These are phyloP conservation scores for Flammula alnicola DNA, from an alignment of 1,284 basidiomycete species.

Conservation along the genomic window DNA sequence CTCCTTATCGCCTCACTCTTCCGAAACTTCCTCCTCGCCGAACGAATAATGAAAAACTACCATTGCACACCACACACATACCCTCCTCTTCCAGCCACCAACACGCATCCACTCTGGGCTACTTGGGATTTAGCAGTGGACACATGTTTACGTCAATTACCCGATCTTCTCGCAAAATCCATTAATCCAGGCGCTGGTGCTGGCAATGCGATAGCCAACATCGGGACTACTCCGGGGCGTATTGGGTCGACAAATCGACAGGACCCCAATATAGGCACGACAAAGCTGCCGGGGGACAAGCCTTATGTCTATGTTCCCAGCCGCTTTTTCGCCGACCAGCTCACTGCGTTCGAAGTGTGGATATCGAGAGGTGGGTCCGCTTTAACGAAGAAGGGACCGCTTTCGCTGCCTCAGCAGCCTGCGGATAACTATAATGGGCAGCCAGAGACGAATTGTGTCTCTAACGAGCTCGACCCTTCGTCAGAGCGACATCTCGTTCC, in stretches of 20 bases:
- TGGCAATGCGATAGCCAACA: conserved; percentile 17
- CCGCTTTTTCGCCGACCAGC: conserved; percentile 94
- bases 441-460: conserved; percentile 17
- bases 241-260: conserved; percentile 37
- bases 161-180: conserved; percentile 79
- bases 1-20: conserved; percentile 95
- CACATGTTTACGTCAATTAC: conserved; percentile 92
- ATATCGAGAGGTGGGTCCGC: conserved; percentile 90
- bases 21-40: conserved; percentile 95
- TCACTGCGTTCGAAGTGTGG: conserved; percentile 99
- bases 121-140: conserved; percentile 99
- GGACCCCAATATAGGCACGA: neutral
- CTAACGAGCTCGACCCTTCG: conserved; percentile 31
- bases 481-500: conserved; percentile 71
- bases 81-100: conserved; percentile 90
- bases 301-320: conserved; percentile 83
- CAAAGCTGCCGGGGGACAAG: conserved; percentile 35
- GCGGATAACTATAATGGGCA: conserved; percentile 8
- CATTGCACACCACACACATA: conserved; percentile 96
- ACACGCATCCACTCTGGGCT: conserved; percentile 95
- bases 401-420: conserved; percentile 60
- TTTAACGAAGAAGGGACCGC: conserved; percentile 74
- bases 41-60: conserved; percentile 98
- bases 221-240: conserved; percentile 40
- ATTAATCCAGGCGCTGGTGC: conserved; percentile 39